These are phyloP conservation scores for Thalassia testudinum DNA, from an alignment of 116 monocot species.

Conservation along the genomic window DNA sequence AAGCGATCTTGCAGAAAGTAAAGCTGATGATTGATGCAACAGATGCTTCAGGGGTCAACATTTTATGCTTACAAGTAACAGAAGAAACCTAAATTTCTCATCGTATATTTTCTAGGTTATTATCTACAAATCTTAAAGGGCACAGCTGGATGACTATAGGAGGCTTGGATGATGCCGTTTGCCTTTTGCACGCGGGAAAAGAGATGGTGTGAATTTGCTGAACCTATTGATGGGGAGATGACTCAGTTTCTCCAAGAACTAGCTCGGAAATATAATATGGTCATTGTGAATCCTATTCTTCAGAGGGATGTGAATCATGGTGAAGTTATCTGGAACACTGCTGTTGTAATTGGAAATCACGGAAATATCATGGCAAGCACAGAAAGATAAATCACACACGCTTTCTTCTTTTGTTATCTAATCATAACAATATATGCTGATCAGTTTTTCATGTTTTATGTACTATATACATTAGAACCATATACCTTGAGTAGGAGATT, in stretches of 20 bases:
- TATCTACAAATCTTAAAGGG: not conserved
- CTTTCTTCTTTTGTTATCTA: too few relatives aligned
- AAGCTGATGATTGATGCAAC: slow-evolving; percentile 86
- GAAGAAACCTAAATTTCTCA: too few relatives aligned
- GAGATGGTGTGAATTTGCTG: slow-evolving; percentile 97
- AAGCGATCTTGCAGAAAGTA: slow-evolving; percentile 62
- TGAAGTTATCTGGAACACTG: slow-evolving; percentile 92
- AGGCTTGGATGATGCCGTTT: slow-evolving; percentile 98
- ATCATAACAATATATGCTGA: not conserved
- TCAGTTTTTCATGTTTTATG: not conserved
- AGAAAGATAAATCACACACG: slow-evolving; percentile 88
- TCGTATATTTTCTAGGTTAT: too few relatives aligned
- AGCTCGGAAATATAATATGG: slow-evolving; percentile 84
- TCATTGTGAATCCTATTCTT: slow-evolving; percentile 87
- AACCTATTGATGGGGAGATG: slow-evolving; percentile 71
- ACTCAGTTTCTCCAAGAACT: slow-evolving; percentile 74
- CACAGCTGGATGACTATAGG: slow-evolving; percentile 44
- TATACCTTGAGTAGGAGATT: slow-evolving; percentile 96
- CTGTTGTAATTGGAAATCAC: slow-evolving; percentile 85
- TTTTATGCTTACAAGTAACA: slow-evolving; percentile 84
- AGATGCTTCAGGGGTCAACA: slow-evolving; percentile 74
- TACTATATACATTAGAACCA: slow-evolving; percentile 49
- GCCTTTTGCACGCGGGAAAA: slow-evolving; percentile 93
- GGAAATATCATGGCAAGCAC: slow-evolving; percentile 94
- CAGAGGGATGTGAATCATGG: slow-evolving; percentile 93